Conservation (phyloP, 352 stramenopile species). For the Globisporangium cystogenes region DNA sequence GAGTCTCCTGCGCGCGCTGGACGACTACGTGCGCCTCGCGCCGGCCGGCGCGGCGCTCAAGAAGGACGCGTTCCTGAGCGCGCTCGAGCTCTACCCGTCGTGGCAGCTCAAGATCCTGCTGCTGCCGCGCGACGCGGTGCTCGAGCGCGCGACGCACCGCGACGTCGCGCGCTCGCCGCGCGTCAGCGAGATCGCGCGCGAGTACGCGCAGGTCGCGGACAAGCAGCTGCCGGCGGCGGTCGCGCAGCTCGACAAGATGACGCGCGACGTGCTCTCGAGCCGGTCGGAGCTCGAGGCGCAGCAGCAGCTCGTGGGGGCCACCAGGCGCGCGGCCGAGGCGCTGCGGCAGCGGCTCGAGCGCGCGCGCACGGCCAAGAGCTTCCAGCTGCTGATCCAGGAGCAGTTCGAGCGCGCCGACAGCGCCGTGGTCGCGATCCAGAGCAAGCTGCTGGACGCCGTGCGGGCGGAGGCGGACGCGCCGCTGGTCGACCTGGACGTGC, state of each 20-base stretch:
- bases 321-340: conserved; percentile 23
- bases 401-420: conserved; percentile 39
- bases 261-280: conserved; percentile 13
- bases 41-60: conserved; percentile 13
- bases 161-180: conserved; percentile 39
- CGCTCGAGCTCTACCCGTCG: conserved; percentile 50
- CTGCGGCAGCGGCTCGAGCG: conserved; percentile 39
- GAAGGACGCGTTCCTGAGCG: conserved; percentile 34
- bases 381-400: conserved; percentile 45
- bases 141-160: conserved; percentile 24
- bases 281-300: conserved; percentile 16
- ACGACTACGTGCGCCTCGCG: conserved; percentile 47
- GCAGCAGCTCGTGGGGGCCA: conserved; percentile 15
- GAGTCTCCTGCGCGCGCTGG: conserved; percentile 41
- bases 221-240: conserved; percentile 8
- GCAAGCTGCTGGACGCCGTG: conserved; percentile 27
- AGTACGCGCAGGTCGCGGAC: conserved; percentile 18
- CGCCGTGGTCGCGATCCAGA: conserved; percentile 35
- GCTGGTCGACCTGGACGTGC: conserved; percentile 39
- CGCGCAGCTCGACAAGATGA: conserved; percentile 8
- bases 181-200: conserved; percentile 35
- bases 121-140: conserved; percentile 33
- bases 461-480: conserved; percentile 19
- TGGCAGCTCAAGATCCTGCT: conserved; percentile 49
- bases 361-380: conserved; percentile 31